phyloP scores from a whole-genome alignment of 768 basidiomycete species.

The Calvatia gigantea region DNA sequence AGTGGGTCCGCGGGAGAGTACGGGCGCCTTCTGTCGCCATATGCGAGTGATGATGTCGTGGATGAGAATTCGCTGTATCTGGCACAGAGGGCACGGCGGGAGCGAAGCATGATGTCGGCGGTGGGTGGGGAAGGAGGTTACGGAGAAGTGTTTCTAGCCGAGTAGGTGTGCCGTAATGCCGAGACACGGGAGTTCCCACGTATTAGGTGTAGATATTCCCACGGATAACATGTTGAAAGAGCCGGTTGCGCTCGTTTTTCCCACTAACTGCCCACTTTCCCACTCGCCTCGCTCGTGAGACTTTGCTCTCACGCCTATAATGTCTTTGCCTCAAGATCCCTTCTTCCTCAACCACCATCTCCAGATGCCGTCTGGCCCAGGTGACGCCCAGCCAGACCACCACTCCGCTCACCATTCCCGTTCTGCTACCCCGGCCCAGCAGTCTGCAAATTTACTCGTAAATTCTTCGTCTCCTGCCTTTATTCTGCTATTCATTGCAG shows the following conservation, averaged over 20 bases:
- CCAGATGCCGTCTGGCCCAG: constrained; percentile 33
- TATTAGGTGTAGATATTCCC: constrained; percentile 12
- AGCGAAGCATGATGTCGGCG: neutral
- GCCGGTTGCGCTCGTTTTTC: constrained; percentile 11
- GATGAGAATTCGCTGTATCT: constrained; percentile 36
- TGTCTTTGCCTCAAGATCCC: constrained; percentile 32
- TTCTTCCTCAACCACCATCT: constrained; percentile 46
- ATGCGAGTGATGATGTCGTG: constrained; percentile 28
- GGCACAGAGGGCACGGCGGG: constrained; percentile 26
- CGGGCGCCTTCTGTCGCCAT: constrained; percentile 31
- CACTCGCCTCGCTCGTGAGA: constrained; percentile 37
- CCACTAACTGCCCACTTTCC: constrained; percentile 23
- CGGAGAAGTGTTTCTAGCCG: constrained; percentile 13
- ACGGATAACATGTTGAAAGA: constrained; percentile 10
- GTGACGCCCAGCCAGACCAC: constrained; percentile 17
- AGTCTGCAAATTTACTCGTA: constrained; percentile 27
- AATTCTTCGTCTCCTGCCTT: constrained; percentile 23
- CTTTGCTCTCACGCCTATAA: constrained; percentile 46
- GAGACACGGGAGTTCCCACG: constrained; percentile 10
- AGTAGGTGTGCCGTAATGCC: constrained; percentile 10
- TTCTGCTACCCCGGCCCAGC: constrained; percentile 22
- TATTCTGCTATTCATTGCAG: constrained; percentile 18
- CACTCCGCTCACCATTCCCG: constrained; percentile 18
- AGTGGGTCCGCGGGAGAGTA: constrained; percentile 1
- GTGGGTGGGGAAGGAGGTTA: neutral